Evolutionary conservation across 2,329 filamentous ascomycete genomes (phyloP), one percentile per base, ranked within the genome.

Genomic region (Cladophialophora yegresii): DNA sequence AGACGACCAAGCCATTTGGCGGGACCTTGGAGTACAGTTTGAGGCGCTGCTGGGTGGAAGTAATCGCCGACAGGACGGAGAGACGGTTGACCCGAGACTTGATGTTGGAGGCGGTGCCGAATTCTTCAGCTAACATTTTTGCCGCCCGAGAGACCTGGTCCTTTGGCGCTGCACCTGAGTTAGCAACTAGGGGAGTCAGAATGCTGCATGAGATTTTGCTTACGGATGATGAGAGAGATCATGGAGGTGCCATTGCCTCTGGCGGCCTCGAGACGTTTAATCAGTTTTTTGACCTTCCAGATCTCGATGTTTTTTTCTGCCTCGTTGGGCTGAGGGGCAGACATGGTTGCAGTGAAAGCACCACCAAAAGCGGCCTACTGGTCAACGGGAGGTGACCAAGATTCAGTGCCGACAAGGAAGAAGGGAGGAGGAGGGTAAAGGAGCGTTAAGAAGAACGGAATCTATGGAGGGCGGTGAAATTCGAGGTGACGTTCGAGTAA

Each of bases 91-190:
- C 95, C 77, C 95, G 93, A 65, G 95, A 99, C 81, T 99, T 99
- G 84, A 99, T 99, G 82, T 99, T 99, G 74, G 93, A 97, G 67
- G 95, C 96, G 65, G 95, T 99, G 77, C 95, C 95, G 77, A 95
- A 96, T 91, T 96, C 93, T 97, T 99, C 95, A 83, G 96, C 96
- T 89, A 99, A 90, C 95, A 99, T 99, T 86, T 98, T 98, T 66
- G 95, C 91, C 61, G 91, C 90, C 75, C 93, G 89, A 53, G 95
- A 98, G 70, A 99, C 87, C 82, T 99, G 95, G 80, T 97, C 93
- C 87, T 99, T 99, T 72, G 95, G 95, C 66, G 95, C 92, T 96
- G 75, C 65, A 71, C 50, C 45, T 36, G 23, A 26, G 36, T 54
- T 64, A 54, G 72, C 22, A 51, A 20, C 20, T 4, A n/a, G 50